phyloP scores from a whole-genome alignment of 2,329 filamentous ascomycete species.

The Coniochaeta sp. region DNA sequence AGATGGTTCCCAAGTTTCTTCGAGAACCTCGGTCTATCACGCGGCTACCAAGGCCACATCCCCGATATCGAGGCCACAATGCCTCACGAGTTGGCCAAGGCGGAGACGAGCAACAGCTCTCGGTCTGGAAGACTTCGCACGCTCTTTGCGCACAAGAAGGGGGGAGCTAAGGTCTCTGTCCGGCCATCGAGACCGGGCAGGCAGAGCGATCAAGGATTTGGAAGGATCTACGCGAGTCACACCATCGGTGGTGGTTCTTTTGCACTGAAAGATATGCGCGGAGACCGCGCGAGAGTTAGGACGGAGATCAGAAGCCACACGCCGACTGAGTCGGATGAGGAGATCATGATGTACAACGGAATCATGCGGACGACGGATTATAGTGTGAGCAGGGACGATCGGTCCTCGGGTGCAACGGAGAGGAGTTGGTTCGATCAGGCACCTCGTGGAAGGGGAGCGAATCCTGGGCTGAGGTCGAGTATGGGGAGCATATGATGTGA shows the following conservation, averaged over 20 bases:
- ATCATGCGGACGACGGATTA: constrained; percentile 28
- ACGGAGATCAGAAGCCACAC: constrained; percentile 21
- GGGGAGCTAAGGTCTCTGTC: background rate
- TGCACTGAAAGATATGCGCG: constrained; percentile 18
- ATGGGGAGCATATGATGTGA: background rate
- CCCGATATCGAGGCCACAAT: constrained; percentile 2
- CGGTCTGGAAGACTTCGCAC: background rate
- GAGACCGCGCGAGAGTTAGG: constrained; percentile 13
- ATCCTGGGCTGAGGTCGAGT: background rate
- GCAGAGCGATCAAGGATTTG: background rate
- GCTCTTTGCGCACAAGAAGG: background rate
- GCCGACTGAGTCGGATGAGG: constrained; percentile 26
- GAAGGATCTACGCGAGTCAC: background rate
- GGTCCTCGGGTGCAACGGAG: constrained; percentile 11
- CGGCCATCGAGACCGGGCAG: background rate
- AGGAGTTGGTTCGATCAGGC: background rate
- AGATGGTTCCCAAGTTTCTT: constrained; percentile 17
- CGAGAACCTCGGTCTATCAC: constrained; percentile 13
- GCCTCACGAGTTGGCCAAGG: background rate
- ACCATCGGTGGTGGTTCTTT: constrained; percentile 3
- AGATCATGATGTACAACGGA: constrained; percentile 30
- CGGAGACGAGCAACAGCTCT: background rate
- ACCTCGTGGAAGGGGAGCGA: background rate
- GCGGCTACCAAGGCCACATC: constrained; percentile 7
- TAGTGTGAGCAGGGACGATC: background rate